Evolutionary conservation across 2,329 filamentous ascomycete genomes (phyloP).

Genomic region (Pleoardoris graminearum): DNA sequence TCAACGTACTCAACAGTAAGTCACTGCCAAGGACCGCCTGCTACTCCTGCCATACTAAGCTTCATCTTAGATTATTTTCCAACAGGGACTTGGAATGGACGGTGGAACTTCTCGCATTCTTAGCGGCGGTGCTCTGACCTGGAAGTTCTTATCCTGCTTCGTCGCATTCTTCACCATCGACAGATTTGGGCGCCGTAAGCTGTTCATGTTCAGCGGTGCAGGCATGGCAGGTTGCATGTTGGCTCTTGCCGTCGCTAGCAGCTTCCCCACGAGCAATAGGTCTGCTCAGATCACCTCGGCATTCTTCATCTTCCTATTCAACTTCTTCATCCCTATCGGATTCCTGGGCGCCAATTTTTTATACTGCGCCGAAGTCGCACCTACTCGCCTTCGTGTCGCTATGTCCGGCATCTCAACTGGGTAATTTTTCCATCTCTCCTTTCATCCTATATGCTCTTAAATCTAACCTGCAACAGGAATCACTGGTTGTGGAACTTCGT

Average conservation of each 20-base stretch:
- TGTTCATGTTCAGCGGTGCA: constrained; percentile 57
- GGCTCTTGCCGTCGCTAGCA: constrained; percentile 57
- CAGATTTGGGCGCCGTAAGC: constrained; percentile 65
- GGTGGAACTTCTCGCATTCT: constrained; percentile 61
- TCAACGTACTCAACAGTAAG: constrained; percentile 52
- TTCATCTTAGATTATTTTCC: constrained; percentile 43
- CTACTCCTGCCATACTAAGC: neutral
- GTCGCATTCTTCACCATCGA: constrained; percentile 74
- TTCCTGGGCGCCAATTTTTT: constrained; percentile 64
- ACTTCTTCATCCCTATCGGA: constrained; percentile 63
- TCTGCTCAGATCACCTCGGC: constrained; percentile 57
- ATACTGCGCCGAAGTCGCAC: constrained; percentile 63
- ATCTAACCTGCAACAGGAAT: too few relatives aligned
- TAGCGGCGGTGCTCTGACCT: constrained; percentile 62
- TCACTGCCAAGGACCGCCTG: constrained; percentile 54
- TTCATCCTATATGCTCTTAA: too few relatives aligned
- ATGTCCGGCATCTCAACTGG: constrained; percentile 62
- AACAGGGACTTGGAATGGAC: constrained; percentile 49
- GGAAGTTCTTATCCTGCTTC: constrained; percentile 60
- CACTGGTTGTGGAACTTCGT: constrained; percentile 54
- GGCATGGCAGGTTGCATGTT: constrained; percentile 62
- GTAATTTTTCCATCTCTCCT: too few relatives aligned
- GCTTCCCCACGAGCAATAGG: constrained; percentile 51
- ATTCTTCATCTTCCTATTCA: constrained; percentile 63
- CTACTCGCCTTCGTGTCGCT: constrained; percentile 55